Base-by-base conservation (phyloP, 2,329 filamentous ascomycete species). In the Neonectria sp. region DNA sequence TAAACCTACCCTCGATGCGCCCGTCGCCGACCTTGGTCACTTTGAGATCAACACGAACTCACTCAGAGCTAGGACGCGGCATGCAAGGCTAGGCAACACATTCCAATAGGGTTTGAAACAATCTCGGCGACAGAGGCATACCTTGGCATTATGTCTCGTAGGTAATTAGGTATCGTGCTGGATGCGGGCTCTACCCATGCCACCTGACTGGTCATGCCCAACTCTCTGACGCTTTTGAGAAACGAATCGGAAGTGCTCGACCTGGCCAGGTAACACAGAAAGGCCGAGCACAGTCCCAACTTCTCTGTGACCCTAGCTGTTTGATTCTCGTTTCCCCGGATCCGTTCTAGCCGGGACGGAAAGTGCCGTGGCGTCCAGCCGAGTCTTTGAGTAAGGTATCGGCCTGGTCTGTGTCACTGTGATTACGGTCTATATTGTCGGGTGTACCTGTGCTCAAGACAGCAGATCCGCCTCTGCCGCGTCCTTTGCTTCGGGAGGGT, bases 401-500 rank as follows among this genome's bases (percentile, higher is more conserved):
- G 51, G 29, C 59, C 40, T 29, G 37, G 27, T 48, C n/a, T 17
- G 40, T 55, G 51, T 46, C 40, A 13, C 46, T 27, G 12, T 52
- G 40, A 48, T 33, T 25, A 21, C 59, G 37, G 40, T 45, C 40
- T 11, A 12, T 45, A 12, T 24, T n/a, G 17, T 45, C 15, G 15
- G 37, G 35, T 5, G 49, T 31, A 24, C 40, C 21, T 48, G 51
- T 37, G 51, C 40, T 29, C 48, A 46, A 15, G 25, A 35, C 25
- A 37, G 21, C 37, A 3, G 37, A 55, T 48, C 60, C 51, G 60
- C 51, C 21, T 55, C 29, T 55, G 60, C 60, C 59, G 51, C 49
- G 51, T 35, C 12, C 24, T 29, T 49, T n/a, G 13, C 46, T 7
- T 15, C 29, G n/a, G 48, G 27, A 6, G 8, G 27, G 29, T 21